These are phyloP conservation scores for Paramarasmius palmivorus DNA, from an alignment of 1,284 basidiomycete genomes.

Conservation along the genomic window DNA sequence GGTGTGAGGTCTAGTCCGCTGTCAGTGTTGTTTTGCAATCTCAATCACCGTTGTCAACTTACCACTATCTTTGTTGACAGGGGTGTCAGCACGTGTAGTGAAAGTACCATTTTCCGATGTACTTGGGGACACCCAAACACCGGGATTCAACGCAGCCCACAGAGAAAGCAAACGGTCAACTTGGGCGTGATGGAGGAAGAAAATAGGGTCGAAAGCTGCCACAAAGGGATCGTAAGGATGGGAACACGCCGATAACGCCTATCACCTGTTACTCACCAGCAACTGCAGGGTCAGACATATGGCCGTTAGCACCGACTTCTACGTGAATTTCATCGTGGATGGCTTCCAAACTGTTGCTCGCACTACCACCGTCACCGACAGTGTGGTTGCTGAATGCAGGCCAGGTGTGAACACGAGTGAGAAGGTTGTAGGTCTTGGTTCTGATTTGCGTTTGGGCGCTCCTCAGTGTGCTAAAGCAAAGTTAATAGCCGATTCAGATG, in stretches of 20 bases:
- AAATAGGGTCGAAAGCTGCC: constrained; percentile 48
- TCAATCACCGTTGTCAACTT: constrained; percentile 14
- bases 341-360: constrained; percentile 29
- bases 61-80: constrained; percentile 37
- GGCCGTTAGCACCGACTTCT: constrained; percentile 40
- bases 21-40: neutral
- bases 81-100: constrained; percentile 28
- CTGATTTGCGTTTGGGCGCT: constrained; percentile 6
- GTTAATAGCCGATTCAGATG: neutral
- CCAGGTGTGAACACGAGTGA: constrained; percentile 7
- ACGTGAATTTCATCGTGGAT: constrained; percentile 50
- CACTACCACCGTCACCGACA: neutral
- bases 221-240: neutral
- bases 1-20: constrained; percentile 33
- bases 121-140: constrained; percentile 35
- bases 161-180: constrained; percentile 47
- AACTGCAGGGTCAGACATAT: constrained; percentile 40
- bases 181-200: constrained; percentile 48
- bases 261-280: constrained; percentile 29
- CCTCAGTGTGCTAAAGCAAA: neutral
- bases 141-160: constrained; percentile 42
- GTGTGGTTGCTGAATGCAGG: constrained; percentile 9
- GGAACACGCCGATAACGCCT: neutral
- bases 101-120: constrained; percentile 34
- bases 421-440: constrained; percentile 1